phyloP scores from a whole-genome alignment of 192 early-diverging fungal genomes.

The Coemansia sp. region DNA sequence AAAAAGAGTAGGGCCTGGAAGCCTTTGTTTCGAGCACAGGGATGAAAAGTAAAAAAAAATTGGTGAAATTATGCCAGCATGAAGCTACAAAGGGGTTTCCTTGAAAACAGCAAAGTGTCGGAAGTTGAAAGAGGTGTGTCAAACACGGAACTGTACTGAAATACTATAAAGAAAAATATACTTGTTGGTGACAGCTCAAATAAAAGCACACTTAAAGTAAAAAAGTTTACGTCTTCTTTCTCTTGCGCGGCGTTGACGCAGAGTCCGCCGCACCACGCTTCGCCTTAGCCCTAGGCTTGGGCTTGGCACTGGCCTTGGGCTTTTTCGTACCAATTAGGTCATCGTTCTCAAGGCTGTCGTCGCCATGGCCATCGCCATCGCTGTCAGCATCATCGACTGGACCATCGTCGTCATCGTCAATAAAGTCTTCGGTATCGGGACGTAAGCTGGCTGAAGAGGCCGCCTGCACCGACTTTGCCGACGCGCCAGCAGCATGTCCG shows the following conservation, averaged over 20 bases:
- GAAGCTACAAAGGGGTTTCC: too few relatives aligned
- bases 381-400: conserved; percentile 13
- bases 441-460: conserved; percentile 9
- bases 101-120: too few relatives aligned
- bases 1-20: neutral
- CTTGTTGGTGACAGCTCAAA: too few relatives aligned
- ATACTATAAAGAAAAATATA: too few relatives aligned
- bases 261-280: conserved; percentile 8
- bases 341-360: conserved; percentile 21
- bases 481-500: conserved; percentile 8
- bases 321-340: conserved; percentile 15
- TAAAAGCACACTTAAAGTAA: too few relatives aligned
- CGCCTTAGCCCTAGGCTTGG: conserved; percentile 6
- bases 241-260: conserved; percentile 26
- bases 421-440: conserved; percentile 27
- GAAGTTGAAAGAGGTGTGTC: too few relatives aligned
- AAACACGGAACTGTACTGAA: too few relatives aligned
- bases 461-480: conserved; percentile 17
- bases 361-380: conserved; percentile 2
- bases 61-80: neutral
- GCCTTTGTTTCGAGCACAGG: neutral
- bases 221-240: conserved; percentile 11
- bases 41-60: neutral
- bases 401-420: conserved; percentile 24
- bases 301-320: conserved; percentile 10